Evolutionary conservation across 2,329 filamentous ascomycete genomes (phyloP), one percentile per base, ranked within the genome.

Genomic region (Mycogone perniciosa): DNA sequence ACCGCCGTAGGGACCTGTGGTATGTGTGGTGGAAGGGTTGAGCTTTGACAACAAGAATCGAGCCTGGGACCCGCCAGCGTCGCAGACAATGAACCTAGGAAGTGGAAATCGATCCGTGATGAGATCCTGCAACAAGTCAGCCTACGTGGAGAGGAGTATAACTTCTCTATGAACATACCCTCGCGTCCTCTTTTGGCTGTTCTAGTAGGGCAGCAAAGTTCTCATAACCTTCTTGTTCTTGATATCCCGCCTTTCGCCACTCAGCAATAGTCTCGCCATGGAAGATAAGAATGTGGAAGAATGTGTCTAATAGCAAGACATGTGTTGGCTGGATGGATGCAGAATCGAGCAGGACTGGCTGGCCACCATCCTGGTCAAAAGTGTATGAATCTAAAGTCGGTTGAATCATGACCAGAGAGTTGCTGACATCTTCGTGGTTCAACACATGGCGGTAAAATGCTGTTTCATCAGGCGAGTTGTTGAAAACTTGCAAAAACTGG

Each of bases 261-360:
- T 96, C 90, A 1, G 93, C 93, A 69, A 97, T 88, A 0, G 92
- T 97, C 76, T 99, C 92, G 56, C 93, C 93, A 63, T 99, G 91
- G 81, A 97, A 99, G 61, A 99, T 99, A 50, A 99, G 82, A 55
- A 99, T 99, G 68, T 99, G 93, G 81, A 99, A 99, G 77, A 99
- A 99, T 0, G 93, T 97, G 64, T 99, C 93, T 50, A 99, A 84
- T 8, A 99, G 82, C 46, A 99, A 80, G 54, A 97, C 88, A 54
- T 96, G 95, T 26, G 91, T 88, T 7, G 90, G 86, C 65, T 97
- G 92, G 60, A 99, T 99, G 5, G 90, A 96, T 34, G 90, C 91
- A 10, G 92, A 97, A 68, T 99, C 93, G 34, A 99, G 80, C 27
- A 99, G 76, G n/a, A 99, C 93, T 2, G 93, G 92, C 57, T 91